Conservation (phyloP, 2,329 filamentous ascomycete genomes). For the Epichloe sibirici region DNA sequence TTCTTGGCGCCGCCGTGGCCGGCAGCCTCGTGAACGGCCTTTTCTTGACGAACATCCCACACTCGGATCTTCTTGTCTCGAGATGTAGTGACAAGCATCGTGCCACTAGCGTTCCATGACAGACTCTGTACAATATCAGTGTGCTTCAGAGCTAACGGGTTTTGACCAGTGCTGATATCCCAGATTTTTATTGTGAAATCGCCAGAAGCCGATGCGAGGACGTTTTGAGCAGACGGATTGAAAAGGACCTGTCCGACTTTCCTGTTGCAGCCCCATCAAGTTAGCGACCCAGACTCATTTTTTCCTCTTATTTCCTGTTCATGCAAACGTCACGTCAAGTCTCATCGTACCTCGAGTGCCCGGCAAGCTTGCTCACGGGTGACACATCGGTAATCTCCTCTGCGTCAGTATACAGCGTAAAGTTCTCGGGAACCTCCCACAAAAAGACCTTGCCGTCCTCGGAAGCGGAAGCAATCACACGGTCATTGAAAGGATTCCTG, state of each 20-base stretch:
- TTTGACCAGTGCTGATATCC: constrained; percentile 73
- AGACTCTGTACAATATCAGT: constrained; percentile 88
- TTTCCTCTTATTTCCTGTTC: not conserved
- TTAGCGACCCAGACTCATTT: not conserved
- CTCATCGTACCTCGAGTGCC: constrained; percentile 61
- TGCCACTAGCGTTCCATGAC: constrained; percentile 87
- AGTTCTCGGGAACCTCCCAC: constrained; percentile 86
- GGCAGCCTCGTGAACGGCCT: constrained; percentile 66
- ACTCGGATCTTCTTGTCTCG: constrained; percentile 96
- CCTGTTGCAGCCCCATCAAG: constrained; percentile 32
- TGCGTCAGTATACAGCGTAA: constrained; percentile 71
- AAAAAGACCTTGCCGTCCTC: constrained; percentile 96
- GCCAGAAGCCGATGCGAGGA: constrained; percentile 88
- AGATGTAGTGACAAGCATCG: constrained; percentile 79
- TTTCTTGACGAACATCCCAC: constrained; percentile 94
- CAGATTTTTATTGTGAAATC: constrained; percentile 93
- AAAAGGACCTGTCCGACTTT: constrained; percentile 98
- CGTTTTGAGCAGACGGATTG: constrained; percentile 90
- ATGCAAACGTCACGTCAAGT: not conserved
- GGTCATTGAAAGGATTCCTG: constrained; percentile 95
- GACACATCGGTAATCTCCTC: constrained; percentile 74
- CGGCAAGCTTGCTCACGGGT: constrained; percentile 69
- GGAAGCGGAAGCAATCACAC: constrained; percentile 80
- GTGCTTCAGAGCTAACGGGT: constrained; percentile 68
- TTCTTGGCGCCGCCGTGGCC: constrained; percentile 95